Evolutionary conservation across 768 basidiomycete species (phyloP).

Genomic region (Cantharellus cinnabarinus): DNA sequence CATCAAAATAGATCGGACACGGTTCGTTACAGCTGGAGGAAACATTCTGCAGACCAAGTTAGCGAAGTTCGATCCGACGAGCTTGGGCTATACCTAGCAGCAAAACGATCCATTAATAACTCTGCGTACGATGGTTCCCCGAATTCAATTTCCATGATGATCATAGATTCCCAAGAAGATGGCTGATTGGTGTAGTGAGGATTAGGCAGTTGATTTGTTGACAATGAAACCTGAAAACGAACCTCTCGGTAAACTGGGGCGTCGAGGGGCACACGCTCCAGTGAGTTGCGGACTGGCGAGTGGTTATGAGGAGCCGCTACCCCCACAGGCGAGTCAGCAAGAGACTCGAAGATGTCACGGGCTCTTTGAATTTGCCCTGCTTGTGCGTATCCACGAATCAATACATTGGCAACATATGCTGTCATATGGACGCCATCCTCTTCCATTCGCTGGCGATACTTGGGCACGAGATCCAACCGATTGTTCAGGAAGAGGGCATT

Average conservation of each 20-base stretch:
- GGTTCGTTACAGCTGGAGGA: slow-evolving; percentile 57
- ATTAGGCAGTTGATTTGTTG: slow-evolving; percentile 2
- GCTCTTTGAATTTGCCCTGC: slow-evolving; percentile 51
- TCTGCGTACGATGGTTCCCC: slow-evolving; percentile 53
- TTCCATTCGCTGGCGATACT: slow-evolving; percentile 42
- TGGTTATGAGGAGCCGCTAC: slow-evolving; percentile 84
- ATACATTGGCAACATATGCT: slow-evolving; percentile 80
- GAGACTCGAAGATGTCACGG: slow-evolving; percentile 54
- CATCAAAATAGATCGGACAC: slow-evolving; percentile 44
- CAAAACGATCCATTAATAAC: slow-evolving; percentile 47
- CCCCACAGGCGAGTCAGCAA: slow-evolving; percentile 63
- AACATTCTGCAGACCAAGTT: slow-evolving; percentile 6
- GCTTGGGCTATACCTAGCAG: slow-evolving; percentile 34
- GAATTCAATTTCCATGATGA: slow-evolving; percentile 68
- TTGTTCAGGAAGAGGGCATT: slow-evolving; percentile 66
- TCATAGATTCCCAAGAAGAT: slow-evolving; percentile 91
- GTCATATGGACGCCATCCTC: slow-evolving; percentile 61
- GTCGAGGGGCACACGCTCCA: slow-evolving; percentile 20
- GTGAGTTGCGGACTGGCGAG: slow-evolving; percentile 29
- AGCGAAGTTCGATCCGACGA: background rate
- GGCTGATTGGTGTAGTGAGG: slow-evolving; percentile 26
- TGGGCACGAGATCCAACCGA: slow-evolving; percentile 53
- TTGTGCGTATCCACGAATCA: slow-evolving; percentile 51
- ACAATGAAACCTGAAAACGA: slow-evolving; percentile 11
- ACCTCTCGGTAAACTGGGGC: slow-evolving; percentile 73